phyloP scores from a whole-genome alignment of 2,329 filamentous ascomycete genomes.

The Graphiopsis chlorocephala region DNA sequence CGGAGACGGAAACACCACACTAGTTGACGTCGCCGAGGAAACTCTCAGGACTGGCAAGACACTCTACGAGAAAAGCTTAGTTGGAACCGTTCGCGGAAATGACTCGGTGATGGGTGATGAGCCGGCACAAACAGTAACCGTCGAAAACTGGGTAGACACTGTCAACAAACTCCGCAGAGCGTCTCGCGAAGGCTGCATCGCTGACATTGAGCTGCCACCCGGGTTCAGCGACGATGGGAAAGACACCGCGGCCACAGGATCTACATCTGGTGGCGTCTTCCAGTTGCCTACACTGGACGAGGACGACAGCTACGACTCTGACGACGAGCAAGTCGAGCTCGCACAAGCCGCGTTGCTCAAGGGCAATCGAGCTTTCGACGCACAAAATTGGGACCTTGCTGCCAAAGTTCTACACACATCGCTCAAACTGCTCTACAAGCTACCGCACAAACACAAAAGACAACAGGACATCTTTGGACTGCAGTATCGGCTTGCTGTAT shows the following conservation, averaged over 20 bases:
- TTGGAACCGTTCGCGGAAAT: background rate
- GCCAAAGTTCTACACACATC: constrained; percentile 30
- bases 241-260: background rate
- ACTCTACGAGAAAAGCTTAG: background rate
- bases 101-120: background rate
- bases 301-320: constrained; percentile 18
- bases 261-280: background rate
- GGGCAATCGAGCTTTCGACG: constrained; percentile 27
- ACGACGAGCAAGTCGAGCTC: constrained; percentile 31
- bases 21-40: background rate
- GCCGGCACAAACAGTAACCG: background rate
- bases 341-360: constrained; percentile 30
- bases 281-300: background rate
- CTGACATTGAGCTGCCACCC: background rate
- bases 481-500: constrained; percentile 30
- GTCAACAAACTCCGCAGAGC: background rate
- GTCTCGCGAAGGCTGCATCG: background rate
- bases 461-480: constrained; percentile 28
- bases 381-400: constrained; percentile 26
- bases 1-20: background rate
- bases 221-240: background rate
- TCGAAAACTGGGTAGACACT: background rate
- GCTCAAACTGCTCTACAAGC: constrained; percentile 25
- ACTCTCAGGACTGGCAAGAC: constrained; percentile 2
- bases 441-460: constrained; percentile 23